A percentile compares a stretch with the other conserved stretches of the same genome.
phyloP scores from a whole-genome alignment of 202 grass and related monocot species.

The Elaeis oleifera region DNA sequence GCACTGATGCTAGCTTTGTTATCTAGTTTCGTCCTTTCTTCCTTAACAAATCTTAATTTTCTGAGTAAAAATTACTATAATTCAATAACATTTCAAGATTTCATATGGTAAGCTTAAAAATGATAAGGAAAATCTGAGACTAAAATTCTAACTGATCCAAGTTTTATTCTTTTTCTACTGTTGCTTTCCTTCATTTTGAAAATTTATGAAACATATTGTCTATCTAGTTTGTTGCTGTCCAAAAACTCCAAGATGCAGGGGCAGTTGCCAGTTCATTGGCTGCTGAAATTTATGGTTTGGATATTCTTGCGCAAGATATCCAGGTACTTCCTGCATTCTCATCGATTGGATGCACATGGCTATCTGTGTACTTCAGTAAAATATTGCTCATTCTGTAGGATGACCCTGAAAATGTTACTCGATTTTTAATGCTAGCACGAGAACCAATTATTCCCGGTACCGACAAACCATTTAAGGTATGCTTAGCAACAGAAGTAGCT shows the following conservation, averaged over 20 bases:
- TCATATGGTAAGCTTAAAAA: too few relatives aligned
- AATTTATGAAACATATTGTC: slow-evolving; percentile 10
- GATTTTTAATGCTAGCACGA: slow-evolving; percentile 88
- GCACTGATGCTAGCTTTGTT: slow-evolving; percentile 3
- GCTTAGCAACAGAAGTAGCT: background rate
- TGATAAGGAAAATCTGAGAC: too few relatives aligned
- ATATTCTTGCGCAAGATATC: slow-evolving; percentile 89
- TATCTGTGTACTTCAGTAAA: slow-evolving; percentile 22
- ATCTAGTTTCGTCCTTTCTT: background rate
- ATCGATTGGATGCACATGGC: slow-evolving; percentile 16
- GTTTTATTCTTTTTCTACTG: background rate
- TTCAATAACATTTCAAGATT: too few relatives aligned
- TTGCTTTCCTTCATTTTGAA: background rate
- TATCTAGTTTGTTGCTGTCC: slow-evolving; percentile 57
- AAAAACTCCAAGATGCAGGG: slow-evolving; percentile 60
- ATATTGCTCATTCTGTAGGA: slow-evolving; percentile 41
- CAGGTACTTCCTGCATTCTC: slow-evolving; percentile 48
- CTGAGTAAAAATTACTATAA: too few relatives aligned
- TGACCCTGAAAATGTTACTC: slow-evolving; percentile 84
- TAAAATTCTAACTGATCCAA: background rate
- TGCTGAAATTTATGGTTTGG: slow-evolving; percentile 80
- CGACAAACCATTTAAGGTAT: slow-evolving; percentile 85
- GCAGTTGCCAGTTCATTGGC: slow-evolving; percentile 82
- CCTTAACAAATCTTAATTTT: too few relatives aligned
- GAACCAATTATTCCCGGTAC: slow-evolving; percentile 68